Conservation (phyloP, 257 asterid genomes). For the Prunella vulgaris region DNA sequence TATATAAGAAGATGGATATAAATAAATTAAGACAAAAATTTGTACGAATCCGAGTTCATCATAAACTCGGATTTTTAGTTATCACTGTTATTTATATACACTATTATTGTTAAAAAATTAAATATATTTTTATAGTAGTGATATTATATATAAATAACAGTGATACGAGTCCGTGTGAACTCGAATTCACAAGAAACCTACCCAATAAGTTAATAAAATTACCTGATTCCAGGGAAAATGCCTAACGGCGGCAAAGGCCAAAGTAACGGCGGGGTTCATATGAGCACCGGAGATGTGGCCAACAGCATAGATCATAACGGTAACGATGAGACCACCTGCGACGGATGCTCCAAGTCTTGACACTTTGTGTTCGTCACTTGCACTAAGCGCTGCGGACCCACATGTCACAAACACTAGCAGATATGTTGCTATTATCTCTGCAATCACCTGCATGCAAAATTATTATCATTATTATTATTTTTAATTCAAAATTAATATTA, state of each 20-base stretch:
- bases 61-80: too few relatives aligned
- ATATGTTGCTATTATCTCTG: conserved; percentile 66
- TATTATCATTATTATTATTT: neutral
- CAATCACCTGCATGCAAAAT: conserved; percentile 50
- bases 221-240: conserved; percentile 88
- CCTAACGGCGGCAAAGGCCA: conserved; percentile 71
- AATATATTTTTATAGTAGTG: too few relatives aligned
- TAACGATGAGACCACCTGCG: conserved; percentile 82
- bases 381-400: conserved; percentile 70
- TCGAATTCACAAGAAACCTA: too few relatives aligned
- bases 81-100: too few relatives aligned
- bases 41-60: too few relatives aligned
- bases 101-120: too few relatives aligned
- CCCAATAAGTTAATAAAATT: too few relatives aligned
- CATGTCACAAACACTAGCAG: conserved; percentile 77
- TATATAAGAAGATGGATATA: neutral
- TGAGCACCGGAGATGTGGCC: conserved; percentile 96
- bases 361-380: conserved; percentile 44
- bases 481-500: neutral
- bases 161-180: too few relatives aligned
- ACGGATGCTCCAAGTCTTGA: conserved; percentile 75
- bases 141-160: too few relatives aligned
- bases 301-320: conserved; percentile 87
- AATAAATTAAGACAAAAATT: too few relatives aligned
- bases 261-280: conserved; percentile 90